Evolutionary conservation across 2,329 filamentous ascomycete species (phyloP).

Genomic region (Talaromyces amestolkiae): DNA sequence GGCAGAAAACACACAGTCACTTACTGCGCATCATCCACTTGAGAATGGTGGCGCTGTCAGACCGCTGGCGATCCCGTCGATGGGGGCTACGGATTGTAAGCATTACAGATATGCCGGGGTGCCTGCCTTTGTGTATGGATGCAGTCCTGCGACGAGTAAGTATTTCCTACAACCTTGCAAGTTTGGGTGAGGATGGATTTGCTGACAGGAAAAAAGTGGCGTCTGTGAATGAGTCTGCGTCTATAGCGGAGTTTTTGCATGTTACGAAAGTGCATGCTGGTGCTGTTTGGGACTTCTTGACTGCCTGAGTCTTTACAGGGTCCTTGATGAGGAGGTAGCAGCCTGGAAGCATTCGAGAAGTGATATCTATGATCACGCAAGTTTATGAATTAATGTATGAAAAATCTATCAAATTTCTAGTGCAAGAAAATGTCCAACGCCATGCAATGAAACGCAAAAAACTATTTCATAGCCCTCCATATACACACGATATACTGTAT

Average conservation of each 20-base stretch:
- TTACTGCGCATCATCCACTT: not conserved
- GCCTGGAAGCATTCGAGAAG: not conserved
- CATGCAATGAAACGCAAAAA: not conserved
- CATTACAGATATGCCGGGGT: constrained; percentile 39
- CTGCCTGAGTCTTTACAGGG: not conserved
- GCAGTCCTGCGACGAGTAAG: constrained; percentile 8
- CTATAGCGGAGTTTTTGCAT: constrained; percentile 7
- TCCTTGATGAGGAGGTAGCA: too few species aligned
- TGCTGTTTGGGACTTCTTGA: constrained; percentile 5
- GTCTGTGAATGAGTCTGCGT: constrained; percentile 6
- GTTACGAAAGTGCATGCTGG: constrained; percentile 10
- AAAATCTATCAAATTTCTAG: not conserved
- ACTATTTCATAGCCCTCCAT: not conserved
- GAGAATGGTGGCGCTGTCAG: constrained; percentile 22
- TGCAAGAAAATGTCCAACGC: not conserved
- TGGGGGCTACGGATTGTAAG: constrained; percentile 46
- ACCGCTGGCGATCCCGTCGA: constrained; percentile 36
- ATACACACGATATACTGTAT: not conserved
- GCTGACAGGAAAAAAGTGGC: not conserved
- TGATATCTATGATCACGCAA: not conserved
- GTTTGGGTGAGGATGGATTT: not conserved
- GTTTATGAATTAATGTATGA: not conserved
- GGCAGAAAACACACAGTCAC: constrained; percentile 29
- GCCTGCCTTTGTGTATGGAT: constrained; percentile 40
- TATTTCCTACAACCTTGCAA: not conserved